Evolutionary conservation across 176 grass and related monocot species (phyloP), one percentile per base, ranked within the genome.

Genomic region (Aegilops speltoides): DNA sequence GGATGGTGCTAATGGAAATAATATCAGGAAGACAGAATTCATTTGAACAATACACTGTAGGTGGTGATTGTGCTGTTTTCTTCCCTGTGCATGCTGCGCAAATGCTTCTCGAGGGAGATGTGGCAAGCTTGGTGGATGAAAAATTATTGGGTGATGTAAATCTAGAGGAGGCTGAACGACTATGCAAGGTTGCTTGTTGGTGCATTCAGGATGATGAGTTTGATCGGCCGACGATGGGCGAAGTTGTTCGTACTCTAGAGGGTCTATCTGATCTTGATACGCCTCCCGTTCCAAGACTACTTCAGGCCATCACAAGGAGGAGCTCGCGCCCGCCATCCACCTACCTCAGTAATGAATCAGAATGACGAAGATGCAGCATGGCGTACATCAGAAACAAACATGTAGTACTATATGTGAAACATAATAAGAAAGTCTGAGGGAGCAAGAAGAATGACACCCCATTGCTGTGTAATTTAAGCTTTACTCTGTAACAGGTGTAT

Each of bases 151-250:
- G 59, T 17, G 62, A 86, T 70, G 19, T 68, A 33, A 65, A 82
- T 64, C 17, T 85, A 8, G 73, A 83, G 10, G 85, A 90, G 64
- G 43, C 54, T 28, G 71, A 81, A 71, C 85, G 85, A 15, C 77
- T 23, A 76, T 88, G 80, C 19, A 93, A 85, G 62, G 82, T 90
- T 79, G 81, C 85, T 60, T 87, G 82, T 26, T 90, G 88, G 88
- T 93, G 88, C 67, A 87, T 93, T 74, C 85, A 93, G 48, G 85
- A 78, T 46, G 61, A 85, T 8, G 88, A 90, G 68, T 13, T 68
- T 4, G 26, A 54, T 32, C 78, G 82, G 7, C 85, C 88, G 0
- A 85, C 91, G 0, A 93, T 90, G 91, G 56, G 71, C 56, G 71
- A 90, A 56, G 77, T 90, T 36, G 82, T 93, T 37, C 80, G 62